Conservation (phyloP, 2,329 filamentous ascomycete species). For the Biscogniauxia mediterranea region DNA sequence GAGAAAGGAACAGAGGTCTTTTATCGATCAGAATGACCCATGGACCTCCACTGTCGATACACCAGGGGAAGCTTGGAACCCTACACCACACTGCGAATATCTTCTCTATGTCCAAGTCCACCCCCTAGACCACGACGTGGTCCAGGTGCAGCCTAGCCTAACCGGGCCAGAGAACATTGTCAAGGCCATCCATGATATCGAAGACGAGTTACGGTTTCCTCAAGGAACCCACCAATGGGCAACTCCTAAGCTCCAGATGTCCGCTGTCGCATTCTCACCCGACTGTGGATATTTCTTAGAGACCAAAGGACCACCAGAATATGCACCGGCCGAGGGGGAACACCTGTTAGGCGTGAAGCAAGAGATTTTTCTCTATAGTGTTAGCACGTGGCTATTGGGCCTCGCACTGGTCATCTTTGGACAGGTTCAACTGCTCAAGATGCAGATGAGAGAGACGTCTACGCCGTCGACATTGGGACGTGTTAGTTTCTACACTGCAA, state of each 20-base stretch:
- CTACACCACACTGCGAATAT: slow-evolving; percentile 81
- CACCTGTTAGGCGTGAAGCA: slow-evolving; percentile 61
- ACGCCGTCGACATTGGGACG: slow-evolving; percentile 67
- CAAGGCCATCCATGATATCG: slow-evolving; percentile 52
- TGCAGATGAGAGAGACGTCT: slow-evolving; percentile 64
- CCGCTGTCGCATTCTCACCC: slow-evolving; percentile 63
- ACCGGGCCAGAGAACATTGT: slow-evolving; percentile 35
- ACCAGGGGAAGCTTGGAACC: slow-evolving; percentile 55
- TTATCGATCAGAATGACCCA: slow-evolving; percentile 62
- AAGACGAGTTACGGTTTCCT: slow-evolving; percentile 61
- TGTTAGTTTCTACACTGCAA: slow-evolving; percentile 62
- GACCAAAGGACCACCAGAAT: slow-evolving; percentile 60
- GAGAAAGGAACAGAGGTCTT: slow-evolving; percentile 57
- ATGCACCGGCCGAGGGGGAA: slow-evolving; percentile 47
- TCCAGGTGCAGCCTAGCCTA: slow-evolving; percentile 33
- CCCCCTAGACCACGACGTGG: slow-evolving; percentile 43
- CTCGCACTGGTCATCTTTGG: slow-evolving; percentile 56
- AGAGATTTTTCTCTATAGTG: slow-evolving; percentile 55
- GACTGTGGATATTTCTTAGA: slow-evolving; percentile 67
- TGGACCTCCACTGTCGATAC: slow-evolving; percentile 72
- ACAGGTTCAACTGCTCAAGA: slow-evolving; percentile 62
- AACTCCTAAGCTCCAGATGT: slow-evolving; percentile 60
- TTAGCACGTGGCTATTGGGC: slow-evolving; percentile 58
- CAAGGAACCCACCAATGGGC: slow-evolving; percentile 55
- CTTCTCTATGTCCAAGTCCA: slow-evolving; percentile 81